phyloP scores from a whole-genome alignment of 305 asterid genomes.

The Fraxinus platypoda region DNA sequence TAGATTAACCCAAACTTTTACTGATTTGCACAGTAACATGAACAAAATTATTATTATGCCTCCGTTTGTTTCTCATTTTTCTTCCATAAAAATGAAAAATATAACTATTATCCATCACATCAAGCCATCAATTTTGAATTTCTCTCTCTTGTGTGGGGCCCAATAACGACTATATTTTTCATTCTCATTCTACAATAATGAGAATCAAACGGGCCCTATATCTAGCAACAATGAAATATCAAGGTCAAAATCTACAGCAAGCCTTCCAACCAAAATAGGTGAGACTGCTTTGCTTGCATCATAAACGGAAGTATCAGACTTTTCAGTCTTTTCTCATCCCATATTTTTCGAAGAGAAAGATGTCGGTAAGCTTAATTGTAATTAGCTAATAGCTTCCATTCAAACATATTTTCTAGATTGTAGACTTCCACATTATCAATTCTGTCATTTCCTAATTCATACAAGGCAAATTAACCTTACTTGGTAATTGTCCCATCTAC shows the following conservation, averaged over 20 bases:
- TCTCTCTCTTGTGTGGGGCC: too few species aligned
- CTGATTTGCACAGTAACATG: neutral
- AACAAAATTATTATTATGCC: neutral
- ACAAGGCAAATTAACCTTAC: conserved; percentile 37
- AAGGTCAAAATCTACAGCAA: neutral
- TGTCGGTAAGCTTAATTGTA: neutral
- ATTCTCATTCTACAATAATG: too few species aligned
- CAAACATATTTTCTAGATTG: neutral
- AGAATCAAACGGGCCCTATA: too few species aligned
- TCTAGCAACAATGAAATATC: neutral
- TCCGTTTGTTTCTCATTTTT: too few species aligned
- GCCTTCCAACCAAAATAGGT: neutral
- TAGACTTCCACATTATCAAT: neutral
- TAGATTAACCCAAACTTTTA: neutral
- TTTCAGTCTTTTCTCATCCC: neutral
- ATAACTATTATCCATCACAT: too few species aligned
- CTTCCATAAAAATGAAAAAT: too few species aligned
- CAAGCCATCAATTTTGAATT: too few species aligned
- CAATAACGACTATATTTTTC: too few species aligned
- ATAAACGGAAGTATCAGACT: neutral
- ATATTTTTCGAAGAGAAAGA: neutral
- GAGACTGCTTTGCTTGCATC: neutral
- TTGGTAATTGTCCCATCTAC: conserved; percentile 96
- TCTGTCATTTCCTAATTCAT: neutral
- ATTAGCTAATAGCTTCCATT: neutral